Evolutionary conservation across 1,284 basidiomycete species (phyloP).

Genomic region (Hemileia vastatrix): DNA sequence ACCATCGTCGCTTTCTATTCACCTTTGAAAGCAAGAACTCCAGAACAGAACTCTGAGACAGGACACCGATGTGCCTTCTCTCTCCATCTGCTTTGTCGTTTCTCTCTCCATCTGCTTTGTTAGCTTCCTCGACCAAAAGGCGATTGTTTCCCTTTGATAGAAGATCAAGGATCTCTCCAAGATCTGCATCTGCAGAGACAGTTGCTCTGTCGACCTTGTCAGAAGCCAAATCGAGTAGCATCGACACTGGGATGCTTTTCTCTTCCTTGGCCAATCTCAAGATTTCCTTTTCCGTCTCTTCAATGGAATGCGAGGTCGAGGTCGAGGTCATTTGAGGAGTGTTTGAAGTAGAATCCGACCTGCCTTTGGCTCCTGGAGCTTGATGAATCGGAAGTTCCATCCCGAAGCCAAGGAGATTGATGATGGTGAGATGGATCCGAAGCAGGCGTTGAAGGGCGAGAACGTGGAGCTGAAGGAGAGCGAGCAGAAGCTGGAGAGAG

Average conservation of each 20-base stretch:
- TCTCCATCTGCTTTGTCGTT: background rate
- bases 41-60: background rate
- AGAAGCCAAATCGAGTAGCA: background rate
- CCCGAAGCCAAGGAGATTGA: background rate
- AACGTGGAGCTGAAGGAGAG: background rate
- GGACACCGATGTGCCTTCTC: background rate
- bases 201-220: background rate
- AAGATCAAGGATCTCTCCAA: background rate
- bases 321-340: background rate
- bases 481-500: background rate
- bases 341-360: background rate
- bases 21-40: background rate
- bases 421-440: background rate
- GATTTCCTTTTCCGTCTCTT: background rate
- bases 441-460: background rate
- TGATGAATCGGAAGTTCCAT: background rate
- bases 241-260: background rate
- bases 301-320: background rate
- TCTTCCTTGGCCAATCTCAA: background rate
- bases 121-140: background rate
- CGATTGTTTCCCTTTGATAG: background rate
- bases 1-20: background rate
- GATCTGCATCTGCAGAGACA: background rate
- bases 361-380: background rate
- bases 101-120: no score